A percentile compares a stretch with the other conserved stretches of the same genome.
phyloP scores from a whole-genome alignment of 352 stramenopile genomes.

The Elongisporangium prolatum region DNA sequence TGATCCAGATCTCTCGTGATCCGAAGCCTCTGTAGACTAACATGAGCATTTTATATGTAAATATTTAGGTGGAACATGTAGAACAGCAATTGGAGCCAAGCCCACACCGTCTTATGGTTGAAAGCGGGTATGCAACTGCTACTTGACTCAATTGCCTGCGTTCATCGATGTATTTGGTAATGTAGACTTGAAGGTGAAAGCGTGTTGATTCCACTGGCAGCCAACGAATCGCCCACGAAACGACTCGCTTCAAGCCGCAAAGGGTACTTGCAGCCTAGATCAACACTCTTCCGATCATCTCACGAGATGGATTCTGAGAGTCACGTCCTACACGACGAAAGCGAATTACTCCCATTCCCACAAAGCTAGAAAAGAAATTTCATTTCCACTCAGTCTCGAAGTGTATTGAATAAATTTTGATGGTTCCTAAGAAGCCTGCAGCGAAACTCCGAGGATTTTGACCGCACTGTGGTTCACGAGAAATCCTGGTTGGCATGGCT shows the following conservation, averaged over 20 bases:
- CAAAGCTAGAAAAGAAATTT: neutral
- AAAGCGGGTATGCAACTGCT: neutral
- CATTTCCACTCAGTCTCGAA: neutral
- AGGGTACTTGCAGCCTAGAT: neutral
- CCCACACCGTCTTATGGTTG: neutral
- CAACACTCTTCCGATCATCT: neutral
- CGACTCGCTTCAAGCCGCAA: conserved; percentile 1
- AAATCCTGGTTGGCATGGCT: conserved; percentile 33
- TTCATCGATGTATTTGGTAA: neutral
- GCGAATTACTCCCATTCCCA: neutral
- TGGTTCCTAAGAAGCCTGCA: conserved; percentile 8
- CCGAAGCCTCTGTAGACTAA: neutral
- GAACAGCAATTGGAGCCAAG: neutral
- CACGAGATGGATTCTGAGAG: neutral
- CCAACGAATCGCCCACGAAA: neutral
- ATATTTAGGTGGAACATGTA: neutral
- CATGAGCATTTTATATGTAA: neutral
- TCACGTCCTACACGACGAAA: neutral
- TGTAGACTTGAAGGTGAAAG: conserved; percentile 24
- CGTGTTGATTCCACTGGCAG: conserved; percentile 31
- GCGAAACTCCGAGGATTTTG: conserved; percentile 41
- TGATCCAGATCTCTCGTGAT: neutral
- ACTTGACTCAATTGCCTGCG: neutral
- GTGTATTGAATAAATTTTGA: neutral
- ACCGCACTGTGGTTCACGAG: conserved; percentile 43